phyloP scores from a whole-genome alignment of 371 early-diverging fungal species.

The Batrachochytrium dendrobatidis region DNA sequence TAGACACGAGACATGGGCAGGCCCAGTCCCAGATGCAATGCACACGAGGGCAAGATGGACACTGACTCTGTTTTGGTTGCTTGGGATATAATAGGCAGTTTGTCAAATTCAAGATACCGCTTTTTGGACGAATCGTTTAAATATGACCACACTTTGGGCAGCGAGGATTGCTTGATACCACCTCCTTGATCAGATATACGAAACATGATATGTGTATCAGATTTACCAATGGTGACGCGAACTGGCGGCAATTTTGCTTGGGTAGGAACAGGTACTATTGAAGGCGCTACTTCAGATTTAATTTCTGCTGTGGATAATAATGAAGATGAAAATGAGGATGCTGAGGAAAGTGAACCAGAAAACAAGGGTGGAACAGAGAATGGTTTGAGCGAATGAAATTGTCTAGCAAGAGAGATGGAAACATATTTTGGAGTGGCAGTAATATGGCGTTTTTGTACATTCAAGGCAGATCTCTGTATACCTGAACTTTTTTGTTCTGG shows the following conservation, averaged over 20 bases:
- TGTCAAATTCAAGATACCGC: conserved; percentile 51
- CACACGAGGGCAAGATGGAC: not conserved
- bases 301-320: conserved; percentile 4
- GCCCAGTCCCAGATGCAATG: conserved; percentile 70
- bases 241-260: conserved; percentile 48
- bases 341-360: too few relatives aligned
- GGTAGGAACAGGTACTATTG: conserved; percentile 1
- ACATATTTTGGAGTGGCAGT: too few relatives aligned
- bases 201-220: conserved; percentile 54
- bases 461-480: too few relatives aligned
- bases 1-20: conserved; percentile 78
- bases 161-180: conserved; percentile 62
- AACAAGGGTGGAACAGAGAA: too few relatives aligned
- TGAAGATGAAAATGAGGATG: not conserved
- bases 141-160: conserved; percentile 76
- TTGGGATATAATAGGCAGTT: conserved; percentile 28
- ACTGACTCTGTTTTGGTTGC: not conserved
- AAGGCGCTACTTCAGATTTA: not conserved
- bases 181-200: conserved; percentile 90
- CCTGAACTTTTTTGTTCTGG: too few relatives aligned
- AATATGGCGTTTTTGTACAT: too few relatives aligned
- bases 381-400: too few relatives aligned
- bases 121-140: conserved; percentile 49
- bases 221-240: conserved; percentile 68
- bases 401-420: too few relatives aligned